Evolutionary conservation across 2,329 filamentous ascomycete genomes (phyloP), one percentile per base, ranked within the genome.

Genomic region (Akanthomyces dipterigenus): DNA sequence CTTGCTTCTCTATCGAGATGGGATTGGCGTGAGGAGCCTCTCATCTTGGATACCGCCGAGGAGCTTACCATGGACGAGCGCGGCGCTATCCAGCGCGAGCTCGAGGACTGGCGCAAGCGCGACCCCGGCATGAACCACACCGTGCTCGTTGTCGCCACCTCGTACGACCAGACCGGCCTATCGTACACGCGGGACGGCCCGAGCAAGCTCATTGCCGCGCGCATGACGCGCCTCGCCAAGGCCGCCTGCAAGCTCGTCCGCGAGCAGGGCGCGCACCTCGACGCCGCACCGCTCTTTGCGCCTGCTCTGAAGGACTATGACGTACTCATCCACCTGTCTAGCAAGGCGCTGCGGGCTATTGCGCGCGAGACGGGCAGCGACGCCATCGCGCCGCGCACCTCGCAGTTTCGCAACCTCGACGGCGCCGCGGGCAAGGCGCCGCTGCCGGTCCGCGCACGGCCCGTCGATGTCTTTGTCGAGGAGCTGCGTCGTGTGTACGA

Each of bases 51-150:
- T 72, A 72, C 74, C 5, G 82, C 85, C 12, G 83, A 81, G 63
- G 82, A 86, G 16, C 80, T 96, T 69, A 82, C 83, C 8, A 74
- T 78, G 8, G 77, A 83, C 12, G 84, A 89, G 34, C 80, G 88
- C 12, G 76, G 83, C 36, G 77, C 80, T 3, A 86, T 95, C 64
- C 81, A 80, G 42, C 89, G 87, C 4, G 86, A 88, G 22, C 88
- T 98, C 62, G 85, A 91, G 64, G 87, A 88, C 16, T 96, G 91
- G 91, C 84, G 95, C 62, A 91, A 89, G 65, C 87, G 95, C 59
- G 95, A 99, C 69, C 92, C 93, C 1, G 86, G 83, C 58, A 90
- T 98, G 87, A 96, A 95, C 74, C 87, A 86, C 64, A 84, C 90
- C 3, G 87, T 89, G 20, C 77, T 98, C 43, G 90, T 97, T 69